These are phyloP conservation scores for Mrakia frigida DNA, from an alignment of 768 basidiomycete species.

Conservation along the genomic window DNA sequence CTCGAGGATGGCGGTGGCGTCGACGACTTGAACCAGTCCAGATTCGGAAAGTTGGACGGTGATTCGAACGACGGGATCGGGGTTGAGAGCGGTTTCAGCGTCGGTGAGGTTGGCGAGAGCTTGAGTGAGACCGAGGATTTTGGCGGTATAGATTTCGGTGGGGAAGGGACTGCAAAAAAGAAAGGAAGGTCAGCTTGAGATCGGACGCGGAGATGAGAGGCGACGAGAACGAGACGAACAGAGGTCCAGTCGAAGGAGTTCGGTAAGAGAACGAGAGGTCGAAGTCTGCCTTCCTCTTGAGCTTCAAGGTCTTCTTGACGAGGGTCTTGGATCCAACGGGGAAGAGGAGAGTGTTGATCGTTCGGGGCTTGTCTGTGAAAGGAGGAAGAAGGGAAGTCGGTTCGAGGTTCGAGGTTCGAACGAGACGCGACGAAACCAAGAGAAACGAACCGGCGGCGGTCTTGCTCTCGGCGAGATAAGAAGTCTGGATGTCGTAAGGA, in stretches of 20 bases:
- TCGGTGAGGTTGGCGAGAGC: constrained; percentile 80
- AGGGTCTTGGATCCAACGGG: constrained; percentile 69
- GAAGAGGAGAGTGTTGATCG: constrained; percentile 72
- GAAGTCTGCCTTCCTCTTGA: constrained; percentile 81
- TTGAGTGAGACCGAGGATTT: constrained; percentile 65
- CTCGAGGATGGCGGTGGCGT: constrained; percentile 65
- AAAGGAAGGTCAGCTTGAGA: background rate
- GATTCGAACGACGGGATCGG: constrained; percentile 80
- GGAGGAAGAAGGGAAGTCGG: background rate
- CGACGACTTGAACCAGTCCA: constrained; percentile 73
- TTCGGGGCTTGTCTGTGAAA: constrained; percentile 51
- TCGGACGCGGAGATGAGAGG: background rate
- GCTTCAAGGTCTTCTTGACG: constrained; percentile 76
- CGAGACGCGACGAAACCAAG: background rate
- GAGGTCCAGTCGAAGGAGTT: constrained; percentile 6
- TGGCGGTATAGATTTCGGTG: constrained; percentile 64
- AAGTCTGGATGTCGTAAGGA: constrained; percentile 64
- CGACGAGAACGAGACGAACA: background rate
- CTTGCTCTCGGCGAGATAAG: constrained; percentile 54
- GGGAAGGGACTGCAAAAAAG: constrained; percentile 35
- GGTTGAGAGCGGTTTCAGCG: constrained; percentile 52
- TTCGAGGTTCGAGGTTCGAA: background rate
- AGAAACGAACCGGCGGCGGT: constrained; percentile 34
- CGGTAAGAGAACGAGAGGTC: constrained; percentile 69
- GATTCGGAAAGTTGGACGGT: constrained; percentile 77